Conservation (phyloP, 2,329 filamentous ascomycete species). For the Calonectria hongkongensis region DNA sequence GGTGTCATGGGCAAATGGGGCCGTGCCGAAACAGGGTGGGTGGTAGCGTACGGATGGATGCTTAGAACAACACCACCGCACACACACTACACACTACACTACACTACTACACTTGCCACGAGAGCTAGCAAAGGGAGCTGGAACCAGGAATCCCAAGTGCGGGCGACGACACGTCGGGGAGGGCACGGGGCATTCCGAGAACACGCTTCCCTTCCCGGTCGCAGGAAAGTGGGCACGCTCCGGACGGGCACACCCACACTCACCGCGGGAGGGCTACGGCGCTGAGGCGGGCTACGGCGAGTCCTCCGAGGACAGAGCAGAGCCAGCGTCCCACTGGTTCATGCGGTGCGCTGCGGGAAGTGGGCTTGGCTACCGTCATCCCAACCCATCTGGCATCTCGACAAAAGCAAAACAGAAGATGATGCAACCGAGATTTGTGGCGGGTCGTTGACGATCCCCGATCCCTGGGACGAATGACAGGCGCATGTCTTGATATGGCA, state of each 20-base stretch:
- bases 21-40: slow-evolving; percentile 15
- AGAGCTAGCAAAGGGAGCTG: not conserved
- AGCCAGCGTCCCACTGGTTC: slow-evolving; percentile 34
- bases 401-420: slow-evolving; percentile 22
- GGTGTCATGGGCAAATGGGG: slow-evolving; percentile 17
- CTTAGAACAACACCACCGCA: not conserved
- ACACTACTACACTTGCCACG: not conserved
- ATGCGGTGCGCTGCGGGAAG: slow-evolving; percentile 38
- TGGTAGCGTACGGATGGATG: not conserved
- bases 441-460: slow-evolving; percentile 29
- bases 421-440: slow-evolving; percentile 33
- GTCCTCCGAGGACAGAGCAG: slow-evolving; percentile 15
- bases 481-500: slow-evolving; percentile 16
- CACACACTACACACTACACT: not conserved
- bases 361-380: slow-evolving; percentile 27
- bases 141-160: not conserved
- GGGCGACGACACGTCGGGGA: not conserved
- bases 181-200: slow-evolving; percentile 1
- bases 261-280: slow-evolving; percentile 20
- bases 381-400: slow-evolving; percentile 25
- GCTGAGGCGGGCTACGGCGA: slow-evolving; percentile 20
- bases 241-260: slow-evolving; percentile 24
- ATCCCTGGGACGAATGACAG: slow-evolving; percentile 9
- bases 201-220: slow-evolving; percentile 7
- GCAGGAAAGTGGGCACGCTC: slow-evolving; percentile 2